phyloP scores from a whole-genome alignment of 2,329 filamentous ascomycete genomes.

The Boeremia lycopersici region DNA sequence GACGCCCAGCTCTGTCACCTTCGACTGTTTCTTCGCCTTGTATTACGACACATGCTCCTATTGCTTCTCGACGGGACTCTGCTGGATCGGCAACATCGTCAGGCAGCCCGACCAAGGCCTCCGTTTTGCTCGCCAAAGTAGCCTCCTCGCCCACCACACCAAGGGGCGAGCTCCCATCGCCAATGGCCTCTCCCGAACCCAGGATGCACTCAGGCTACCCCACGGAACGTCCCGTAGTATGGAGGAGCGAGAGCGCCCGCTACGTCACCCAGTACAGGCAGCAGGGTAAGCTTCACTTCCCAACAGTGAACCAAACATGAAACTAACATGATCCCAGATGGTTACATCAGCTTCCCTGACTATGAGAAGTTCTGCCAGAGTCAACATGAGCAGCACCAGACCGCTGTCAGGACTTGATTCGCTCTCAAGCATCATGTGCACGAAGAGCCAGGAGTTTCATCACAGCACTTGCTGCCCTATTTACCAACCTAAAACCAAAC shows the following conservation, averaged over 20 bases:
- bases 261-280: slow-evolving; percentile 46
- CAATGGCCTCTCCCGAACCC: slow-evolving; percentile 36
- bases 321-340: slow-evolving; percentile 46
- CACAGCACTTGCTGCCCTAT: slow-evolving; percentile 1
- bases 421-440: background rate
- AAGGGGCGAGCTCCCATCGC: slow-evolving; percentile 41
- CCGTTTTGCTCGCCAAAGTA: slow-evolving; percentile 51
- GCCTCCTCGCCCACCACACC: slow-evolving; percentile 51
- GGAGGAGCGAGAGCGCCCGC: slow-evolving; percentile 46
- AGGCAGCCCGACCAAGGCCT: slow-evolving; percentile 50
- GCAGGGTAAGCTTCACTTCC: slow-evolving; percentile 40
- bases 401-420: slow-evolving; percentile 43
- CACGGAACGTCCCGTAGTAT: slow-evolving; percentile 41
- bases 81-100: slow-evolving; percentile 36
- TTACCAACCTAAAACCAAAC: slow-evolving; percentile 2
- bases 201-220: slow-evolving; percentile 38
- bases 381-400: slow-evolving; percentile 39
- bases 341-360: slow-evolving; percentile 76
- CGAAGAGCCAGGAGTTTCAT: slow-evolving; percentile 3
- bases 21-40: slow-evolving; percentile 54
- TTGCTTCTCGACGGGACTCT: slow-evolving; percentile 49
- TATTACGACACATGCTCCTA: slow-evolving; percentile 49
- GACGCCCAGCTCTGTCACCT: slow-evolving; percentile 53
- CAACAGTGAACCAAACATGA: background rate
- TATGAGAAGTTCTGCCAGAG: slow-evolving; percentile 68